Conservation (phyloP, 192 early-diverging fungal genomes). For the Entophlyctis luteolus region DNA sequence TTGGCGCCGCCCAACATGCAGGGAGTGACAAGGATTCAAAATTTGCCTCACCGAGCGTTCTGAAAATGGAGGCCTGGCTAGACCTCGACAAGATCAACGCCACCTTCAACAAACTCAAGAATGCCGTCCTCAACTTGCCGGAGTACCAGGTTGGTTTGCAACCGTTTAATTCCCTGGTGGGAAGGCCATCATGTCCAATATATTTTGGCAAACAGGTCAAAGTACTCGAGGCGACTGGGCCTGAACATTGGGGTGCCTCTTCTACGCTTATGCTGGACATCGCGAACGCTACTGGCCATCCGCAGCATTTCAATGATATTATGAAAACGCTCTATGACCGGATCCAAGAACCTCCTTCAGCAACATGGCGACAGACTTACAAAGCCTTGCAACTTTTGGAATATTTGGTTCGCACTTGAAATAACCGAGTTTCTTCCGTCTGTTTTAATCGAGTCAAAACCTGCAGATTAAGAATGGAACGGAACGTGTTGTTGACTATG, state of each 20-base stretch:
- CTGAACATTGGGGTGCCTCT: conserved; percentile 91
- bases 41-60: no score
- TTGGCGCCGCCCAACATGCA: no score
- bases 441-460: not conserved
- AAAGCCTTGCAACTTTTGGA: conserved; percentile 92
- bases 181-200: no score
- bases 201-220: no score
- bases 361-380: conserved; percentile 93
- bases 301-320: conserved; percentile 91
- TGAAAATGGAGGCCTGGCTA: conserved; percentile 11
- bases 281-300: conserved; percentile 71
- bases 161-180: no score
- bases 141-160: conserved; percentile 92
- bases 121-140: conserved; percentile 87
- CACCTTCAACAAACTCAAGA: conserved; percentile 59
- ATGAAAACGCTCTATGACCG: conserved; percentile 89
- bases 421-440: no score
- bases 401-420: conserved; percentile 61
- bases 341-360: conserved; percentile 76
- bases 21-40: no score
- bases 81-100: conserved; percentile 12
- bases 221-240: conserved; percentile 77
- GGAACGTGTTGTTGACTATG: conserved; percentile 86
- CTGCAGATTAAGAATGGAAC: conserved; percentile 80
- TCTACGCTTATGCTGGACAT: conserved; percentile 92